Conservation (phyloP, 805 yeast genomes). For the Saccharomycopsis sp. region DNA sequence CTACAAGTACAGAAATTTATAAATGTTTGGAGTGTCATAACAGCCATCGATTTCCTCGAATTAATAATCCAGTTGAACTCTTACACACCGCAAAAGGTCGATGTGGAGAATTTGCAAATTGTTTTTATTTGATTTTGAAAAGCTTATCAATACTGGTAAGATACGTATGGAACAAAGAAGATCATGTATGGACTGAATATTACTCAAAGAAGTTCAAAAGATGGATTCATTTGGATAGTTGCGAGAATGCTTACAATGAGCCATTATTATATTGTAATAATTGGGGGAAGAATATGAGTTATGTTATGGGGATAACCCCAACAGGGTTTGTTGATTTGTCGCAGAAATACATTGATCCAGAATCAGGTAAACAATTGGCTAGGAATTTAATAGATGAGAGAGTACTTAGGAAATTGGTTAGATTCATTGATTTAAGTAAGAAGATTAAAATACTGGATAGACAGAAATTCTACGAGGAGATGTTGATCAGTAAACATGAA, state of each 20-base stretch:
- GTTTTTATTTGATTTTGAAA: constrained; percentile 63
- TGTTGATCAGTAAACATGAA: constrained; percentile 34
- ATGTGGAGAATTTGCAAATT: constrained; percentile 95
- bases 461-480: constrained; percentile 33
- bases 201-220: constrained; percentile 51
- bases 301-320: constrained; percentile 62
- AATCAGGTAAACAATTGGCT: constrained; percentile 35
- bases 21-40: constrained; percentile 46
- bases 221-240: constrained; percentile 88
- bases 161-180: constrained; percentile 84
- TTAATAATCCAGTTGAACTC: constrained; percentile 58
- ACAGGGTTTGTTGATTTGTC: constrained; percentile 66
- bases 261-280: constrained; percentile 72
- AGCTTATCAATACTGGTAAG: constrained; percentile 57
- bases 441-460: constrained; percentile 29
- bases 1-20: constrained; percentile 58
- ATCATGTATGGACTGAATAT: constrained; percentile 95
- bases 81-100: constrained; percentile 64
- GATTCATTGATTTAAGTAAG: constrained; percentile 30
- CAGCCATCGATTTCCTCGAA: constrained; percentile 62
- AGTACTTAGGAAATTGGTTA: constrained; percentile 32
- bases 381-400: constrained; percentile 39
- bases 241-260: constrained; percentile 80
- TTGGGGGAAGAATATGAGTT: constrained; percentile 94
- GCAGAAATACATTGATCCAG: constrained; percentile 49